Evolutionary conservation across 2,329 filamentous ascomycete species (phyloP), one percentile per base, ranked within the genome.

Genomic region (Hypoxylon sp.): DNA sequence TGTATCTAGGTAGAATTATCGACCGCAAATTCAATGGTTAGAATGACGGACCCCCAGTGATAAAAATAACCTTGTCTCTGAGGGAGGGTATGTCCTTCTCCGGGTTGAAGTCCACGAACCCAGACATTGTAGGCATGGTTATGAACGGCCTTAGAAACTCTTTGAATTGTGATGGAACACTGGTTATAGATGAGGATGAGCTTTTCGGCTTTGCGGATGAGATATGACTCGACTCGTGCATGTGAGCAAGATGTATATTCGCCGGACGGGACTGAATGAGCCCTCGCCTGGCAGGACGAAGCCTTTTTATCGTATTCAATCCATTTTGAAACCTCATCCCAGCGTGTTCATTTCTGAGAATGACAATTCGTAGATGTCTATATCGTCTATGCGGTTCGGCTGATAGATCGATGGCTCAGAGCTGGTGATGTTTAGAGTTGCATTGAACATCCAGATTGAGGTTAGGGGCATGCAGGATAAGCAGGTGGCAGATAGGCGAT

Each of bases 31-130:
- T 5, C 10, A 32, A 28, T 11, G 13, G 3, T 25, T 6, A 14
- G 30, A 4, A 52, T 25, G 4, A 28, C 64, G 50, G 75, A 74
- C 80, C 82, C 36, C 82, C 82, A 4, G 81, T 83, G n/a, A 83
- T 73, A 2, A 83, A 72, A 9, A 82, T 79, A 13, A 81, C 77
- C 60, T 80, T 82, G 13, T 77, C 79, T 2, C 70, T 51, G 1
- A 83, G 76, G 30, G 75, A 71, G 2, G 80, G 80, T 21, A 83
- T 80, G 48, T 81, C 78, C 23, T 64, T 75, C 3, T 77, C 74
- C 1, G 76, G 75, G 36, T 78, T 70, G 59, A 79, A 79, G 41
- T 70, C 45, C 4, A 64, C 53, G 38, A 68, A 72, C 13, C 68
- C 68, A 10, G 71, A 67, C 43, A 69, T 60, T 21, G 46, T 19